phyloP scores from a whole-genome alignment of 805 yeast genomes.

The Candida anglica region DNA sequence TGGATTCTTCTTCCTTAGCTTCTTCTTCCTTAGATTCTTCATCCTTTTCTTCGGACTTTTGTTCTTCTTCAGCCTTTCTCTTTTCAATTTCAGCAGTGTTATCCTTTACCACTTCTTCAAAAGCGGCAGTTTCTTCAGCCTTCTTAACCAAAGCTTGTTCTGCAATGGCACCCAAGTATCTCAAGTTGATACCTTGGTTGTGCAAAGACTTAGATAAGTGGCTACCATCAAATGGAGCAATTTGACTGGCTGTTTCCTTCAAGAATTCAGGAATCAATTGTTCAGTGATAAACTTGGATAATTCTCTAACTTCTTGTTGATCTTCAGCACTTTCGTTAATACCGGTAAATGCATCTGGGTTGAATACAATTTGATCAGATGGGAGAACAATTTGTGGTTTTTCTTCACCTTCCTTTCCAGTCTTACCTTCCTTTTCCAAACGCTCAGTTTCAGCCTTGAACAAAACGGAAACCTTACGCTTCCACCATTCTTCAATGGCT shows the following conservation, averaged over 20 bases:
- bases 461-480: slow-evolving; percentile 53
- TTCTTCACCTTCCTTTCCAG: slow-evolving; percentile 27
- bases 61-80: slow-evolving; percentile 23
- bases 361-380: slow-evolving; percentile 53
- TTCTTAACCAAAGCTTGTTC: slow-evolving; percentile 20
- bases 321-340: slow-evolving; percentile 44
- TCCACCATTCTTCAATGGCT: slow-evolving; percentile 90
- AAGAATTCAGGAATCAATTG: slow-evolving; percentile 62
- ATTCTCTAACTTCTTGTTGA: slow-evolving; percentile 60
- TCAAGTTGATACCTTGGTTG: slow-evolving; percentile 77
- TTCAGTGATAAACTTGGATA: slow-evolving; percentile 59
- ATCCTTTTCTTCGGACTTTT: slow-evolving; percentile 25
- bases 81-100: slow-evolving; percentile 24
- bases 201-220: slow-evolving; percentile 72
- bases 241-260: slow-evolving; percentile 47
- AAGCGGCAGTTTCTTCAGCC: slow-evolving; percentile 11
- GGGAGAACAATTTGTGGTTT: slow-evolving; percentile 52
- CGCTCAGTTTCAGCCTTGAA: slow-evolving; percentile 49
- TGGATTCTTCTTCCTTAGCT: slow-evolving; percentile 20
- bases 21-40: slow-evolving; percentile 24
- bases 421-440: slow-evolving; percentile 33
- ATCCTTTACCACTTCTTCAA: slow-evolving; percentile 13
- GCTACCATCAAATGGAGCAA: slow-evolving; percentile 76
- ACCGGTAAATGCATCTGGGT: slow-evolving; percentile 72
- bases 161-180: slow-evolving; percentile 75